Conservation (phyloP, 139 green algal species). For the Microglena sp. region DNA sequence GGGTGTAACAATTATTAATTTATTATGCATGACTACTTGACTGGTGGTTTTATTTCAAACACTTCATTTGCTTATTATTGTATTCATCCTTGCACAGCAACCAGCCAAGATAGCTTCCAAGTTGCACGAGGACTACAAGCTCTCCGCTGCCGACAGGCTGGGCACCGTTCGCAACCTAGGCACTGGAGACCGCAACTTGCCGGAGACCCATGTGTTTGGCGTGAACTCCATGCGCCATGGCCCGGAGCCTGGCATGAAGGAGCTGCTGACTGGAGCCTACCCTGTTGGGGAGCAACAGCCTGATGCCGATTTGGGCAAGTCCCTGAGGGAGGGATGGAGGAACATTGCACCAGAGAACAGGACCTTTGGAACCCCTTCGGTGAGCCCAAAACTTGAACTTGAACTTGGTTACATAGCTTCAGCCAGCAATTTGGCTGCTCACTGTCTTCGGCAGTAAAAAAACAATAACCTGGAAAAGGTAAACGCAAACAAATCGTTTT, state of each 20-base stretch:
- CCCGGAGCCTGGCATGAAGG: constrained; percentile 35
- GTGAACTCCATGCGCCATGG: constrained; percentile 29
- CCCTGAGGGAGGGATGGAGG: constrained; percentile 45
- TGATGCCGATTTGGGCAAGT: constrained; percentile 63
- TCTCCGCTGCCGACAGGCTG: constrained; percentile 35
- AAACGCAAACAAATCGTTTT: no score
- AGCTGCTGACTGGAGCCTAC: constrained; percentile 40
- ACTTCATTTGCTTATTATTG: no score
- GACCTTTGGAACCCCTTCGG: constrained; percentile 3
- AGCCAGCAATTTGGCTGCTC: no score
- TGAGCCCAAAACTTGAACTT: no score
- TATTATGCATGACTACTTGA: no score
- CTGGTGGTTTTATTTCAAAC: no score
- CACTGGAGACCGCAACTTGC: constrained; percentile 24
- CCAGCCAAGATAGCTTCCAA: constrained; percentile 24
- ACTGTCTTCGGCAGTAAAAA: no score
- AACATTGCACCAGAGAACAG: constrained; percentile 28
- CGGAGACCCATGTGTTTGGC: constrained; percentile 42
- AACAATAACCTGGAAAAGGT: no score
- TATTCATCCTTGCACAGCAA: constrained; percentile 20
- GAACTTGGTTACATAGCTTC: no score
- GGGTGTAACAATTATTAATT: no score
- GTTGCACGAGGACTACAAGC: constrained; percentile 44
- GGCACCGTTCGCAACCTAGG: constrained; percentile 38
- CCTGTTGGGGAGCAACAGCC: constrained; percentile 35